A percentile compares a stretch with the other conserved stretches of the same genome.
Conservation (phyloP, 2,329 filamentous ascomycete species). For the Lachnellula suecica region DNA sequence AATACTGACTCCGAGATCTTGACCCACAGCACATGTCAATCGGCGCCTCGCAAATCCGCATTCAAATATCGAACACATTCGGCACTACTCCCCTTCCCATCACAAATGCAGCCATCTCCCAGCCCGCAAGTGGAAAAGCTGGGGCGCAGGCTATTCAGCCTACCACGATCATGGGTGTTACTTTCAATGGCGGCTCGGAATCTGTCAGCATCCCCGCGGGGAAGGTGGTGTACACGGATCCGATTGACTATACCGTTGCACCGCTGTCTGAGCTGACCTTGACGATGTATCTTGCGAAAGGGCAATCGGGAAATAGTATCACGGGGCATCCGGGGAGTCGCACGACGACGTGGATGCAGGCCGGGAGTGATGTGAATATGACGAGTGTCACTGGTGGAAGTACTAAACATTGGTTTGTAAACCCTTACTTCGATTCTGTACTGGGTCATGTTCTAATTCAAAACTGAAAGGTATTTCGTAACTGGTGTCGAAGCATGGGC, state of each 20-base stretch:
- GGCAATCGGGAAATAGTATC: conserved; percentile 56
- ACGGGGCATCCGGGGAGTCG: conserved; percentile 66
- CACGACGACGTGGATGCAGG: conserved; percentile 58
- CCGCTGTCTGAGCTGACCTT: conserved; percentile 54
- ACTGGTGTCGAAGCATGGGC: conserved; percentile 58
- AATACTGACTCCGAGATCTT: too few species aligned
- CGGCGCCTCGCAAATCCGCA: conserved; percentile 3
- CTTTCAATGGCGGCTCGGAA: conserved; percentile 1
- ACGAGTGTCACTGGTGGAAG: conserved; percentile 42
- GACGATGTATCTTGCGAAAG: conserved; percentile 55
- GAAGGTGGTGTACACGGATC: conserved; percentile 59
- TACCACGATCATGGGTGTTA: not conserved
- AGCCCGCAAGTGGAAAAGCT: conserved; percentile 3
- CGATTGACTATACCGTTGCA: conserved; percentile 52
- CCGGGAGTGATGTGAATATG: conserved; percentile 53
- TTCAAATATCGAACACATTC: conserved; percentile 21
- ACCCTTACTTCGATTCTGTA: not conserved
- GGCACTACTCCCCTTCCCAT: conserved; percentile 3
- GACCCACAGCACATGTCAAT: conserved; percentile 16
- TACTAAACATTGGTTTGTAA: conserved; percentile 37
- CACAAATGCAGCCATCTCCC: not conserved
- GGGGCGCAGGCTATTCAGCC: not conserved
- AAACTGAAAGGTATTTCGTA: conserved; percentile 54
- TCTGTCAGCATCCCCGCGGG: conserved; percentile 49
- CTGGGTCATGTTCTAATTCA: not conserved